These are phyloP conservation scores for Penicillium angulare DNA, from an alignment of 495 filamentous ascomycete genomes.

Conservation along the genomic window DNA sequence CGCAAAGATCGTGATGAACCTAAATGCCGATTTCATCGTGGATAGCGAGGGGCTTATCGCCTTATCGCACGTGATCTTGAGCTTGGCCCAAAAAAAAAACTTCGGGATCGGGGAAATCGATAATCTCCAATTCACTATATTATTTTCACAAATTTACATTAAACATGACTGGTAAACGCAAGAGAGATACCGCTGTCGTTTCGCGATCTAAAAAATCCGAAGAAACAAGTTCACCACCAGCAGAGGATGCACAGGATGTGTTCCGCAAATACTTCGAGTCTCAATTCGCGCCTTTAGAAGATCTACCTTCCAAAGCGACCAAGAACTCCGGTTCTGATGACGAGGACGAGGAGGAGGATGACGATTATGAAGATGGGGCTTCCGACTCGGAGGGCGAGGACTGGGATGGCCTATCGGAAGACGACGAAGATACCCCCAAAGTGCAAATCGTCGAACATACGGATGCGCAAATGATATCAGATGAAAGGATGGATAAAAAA, in stretches of 20 bases:
- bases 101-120: slow-evolving; percentile 2
- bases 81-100: slow-evolving; percentile 22
- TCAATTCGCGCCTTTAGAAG: slow-evolving; percentile 71
- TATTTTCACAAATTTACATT: slow-evolving; percentile 3
- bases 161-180: slow-evolving; percentile 37
- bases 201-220: slow-evolving; percentile 24
- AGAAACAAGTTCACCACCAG: slow-evolving; percentile 16
- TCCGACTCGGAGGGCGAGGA: slow-evolving; percentile 33
- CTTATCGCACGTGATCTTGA: slow-evolving; percentile 3
- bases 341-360: slow-evolving; percentile 23
- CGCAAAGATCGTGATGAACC: background rate
- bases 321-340: slow-evolving; percentile 18
- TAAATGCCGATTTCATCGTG: background rate
- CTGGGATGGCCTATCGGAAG: slow-evolving; percentile 65
- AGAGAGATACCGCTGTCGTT: slow-evolving; percentile 36
- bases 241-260: slow-evolving; percentile 45
- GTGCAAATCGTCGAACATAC: slow-evolving; percentile 70
- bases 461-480: slow-evolving; percentile 27
- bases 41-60: slow-evolving; percentile 5
- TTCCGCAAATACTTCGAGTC: slow-evolving; percentile 85
- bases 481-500: slow-evolving; percentile 53
- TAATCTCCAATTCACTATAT: background rate
- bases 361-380: slow-evolving; percentile 20
- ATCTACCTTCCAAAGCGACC: slow-evolving; percentile 21
- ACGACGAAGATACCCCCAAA: slow-evolving; percentile 26